Conservation (phyloP, 2,329 filamentous ascomycete species). For the Calonectria henricotiae region DNA sequence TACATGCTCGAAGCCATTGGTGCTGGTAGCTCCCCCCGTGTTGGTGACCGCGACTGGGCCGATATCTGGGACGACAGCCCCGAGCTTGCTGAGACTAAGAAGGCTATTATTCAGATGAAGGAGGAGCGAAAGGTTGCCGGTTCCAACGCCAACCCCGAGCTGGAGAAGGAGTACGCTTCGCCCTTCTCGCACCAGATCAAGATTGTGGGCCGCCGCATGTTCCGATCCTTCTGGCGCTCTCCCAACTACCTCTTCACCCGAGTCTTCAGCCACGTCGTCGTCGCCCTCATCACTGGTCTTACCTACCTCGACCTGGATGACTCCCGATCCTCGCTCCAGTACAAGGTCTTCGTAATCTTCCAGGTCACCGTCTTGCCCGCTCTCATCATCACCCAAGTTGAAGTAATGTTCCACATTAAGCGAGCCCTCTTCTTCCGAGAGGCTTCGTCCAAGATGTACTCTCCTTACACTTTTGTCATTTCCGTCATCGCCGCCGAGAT, state of each 20-base stretch:
- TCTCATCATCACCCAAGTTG: slow-evolving; percentile 86
- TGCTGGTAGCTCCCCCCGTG: slow-evolving; percentile 80
- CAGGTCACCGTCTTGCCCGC: slow-evolving; percentile 89
- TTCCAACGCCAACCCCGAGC: slow-evolving; percentile 64
- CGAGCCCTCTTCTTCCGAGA: slow-evolving; percentile 90
- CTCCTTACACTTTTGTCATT: slow-evolving; percentile 82
- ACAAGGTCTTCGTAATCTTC: slow-evolving; percentile 92
- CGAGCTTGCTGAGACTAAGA: slow-evolving; percentile 78
- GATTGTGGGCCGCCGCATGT: slow-evolving; percentile 81
- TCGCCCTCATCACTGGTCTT: slow-evolving; percentile 84
- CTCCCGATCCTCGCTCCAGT: slow-evolving; percentile 83
- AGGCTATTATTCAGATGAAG: slow-evolving; percentile 79
- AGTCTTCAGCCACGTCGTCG: slow-evolving; percentile 86
- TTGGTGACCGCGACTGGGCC: slow-evolving; percentile 84
- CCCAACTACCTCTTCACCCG: slow-evolving; percentile 93
- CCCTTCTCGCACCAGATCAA: slow-evolving; percentile 85
- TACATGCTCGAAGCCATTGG: slow-evolving; percentile 92
- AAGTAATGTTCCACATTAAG: slow-evolving; percentile 84
- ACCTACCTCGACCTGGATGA: slow-evolving; percentile 85
- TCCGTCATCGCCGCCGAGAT: slow-evolving; percentile 88
- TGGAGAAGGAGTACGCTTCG: slow-evolving; percentile 86
- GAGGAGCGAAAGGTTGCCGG: slow-evolving; percentile 66
- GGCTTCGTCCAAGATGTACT: slow-evolving; percentile 89
- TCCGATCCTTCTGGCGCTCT: slow-evolving; percentile 86
- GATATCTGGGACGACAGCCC: slow-evolving; percentile 84